Evolutionary conservation across 345 rosid genomes (phyloP), one percentile per base, ranked within the genome.

Genomic region (Bruguiera sexangula): DNA sequence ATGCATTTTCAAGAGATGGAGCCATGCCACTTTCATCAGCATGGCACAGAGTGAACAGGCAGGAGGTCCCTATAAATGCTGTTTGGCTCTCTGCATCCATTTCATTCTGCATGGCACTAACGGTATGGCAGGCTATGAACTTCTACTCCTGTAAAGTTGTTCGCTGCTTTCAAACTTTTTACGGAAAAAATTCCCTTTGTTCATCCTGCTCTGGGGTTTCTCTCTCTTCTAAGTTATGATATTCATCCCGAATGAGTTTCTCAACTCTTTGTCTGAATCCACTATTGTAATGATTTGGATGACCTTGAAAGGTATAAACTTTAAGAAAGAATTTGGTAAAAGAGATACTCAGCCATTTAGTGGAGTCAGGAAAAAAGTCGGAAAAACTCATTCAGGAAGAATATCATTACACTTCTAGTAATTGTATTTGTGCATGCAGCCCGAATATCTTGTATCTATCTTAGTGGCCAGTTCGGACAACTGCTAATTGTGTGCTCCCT

Each of bases 1-100:
- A 94, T 70, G 99, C 99, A 31, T 94, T 94, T 74, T 91, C 97
- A 6, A 91, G 96, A 87, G 99, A 94, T 69, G 96, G 99, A 70
- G 99, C 96, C 10, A 88, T 94, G 97, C 97, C 97, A 53, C 57
- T 82, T 50, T 91, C 97, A 6, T 80, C 86, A 1, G 65, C 88
- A 46, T 94, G 97, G 98, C 97, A 94, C 80, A 84, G 83, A 86
- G 97, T 88, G 58, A 94, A 94, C 86, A 76, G 78, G 70, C 96
- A 82, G 46, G 99, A 94, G 34, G 88, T 94, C 65, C 97, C 97
- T 6, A 69, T 91, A 27, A 83, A 94, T 54, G 95, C 99, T 6
- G 96, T 94, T 58, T 91, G 99, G 99, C 85, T 87, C 31, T 92
- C 96, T 63, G 87, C 75, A 29, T 60, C 76, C 16, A 79, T 91